A percentile compares a stretch with the other conserved stretches of the same genome.
Conservation (phyloP, 495 filamentous ascomycete genomes). For the Penicillium coprophilum region DNA sequence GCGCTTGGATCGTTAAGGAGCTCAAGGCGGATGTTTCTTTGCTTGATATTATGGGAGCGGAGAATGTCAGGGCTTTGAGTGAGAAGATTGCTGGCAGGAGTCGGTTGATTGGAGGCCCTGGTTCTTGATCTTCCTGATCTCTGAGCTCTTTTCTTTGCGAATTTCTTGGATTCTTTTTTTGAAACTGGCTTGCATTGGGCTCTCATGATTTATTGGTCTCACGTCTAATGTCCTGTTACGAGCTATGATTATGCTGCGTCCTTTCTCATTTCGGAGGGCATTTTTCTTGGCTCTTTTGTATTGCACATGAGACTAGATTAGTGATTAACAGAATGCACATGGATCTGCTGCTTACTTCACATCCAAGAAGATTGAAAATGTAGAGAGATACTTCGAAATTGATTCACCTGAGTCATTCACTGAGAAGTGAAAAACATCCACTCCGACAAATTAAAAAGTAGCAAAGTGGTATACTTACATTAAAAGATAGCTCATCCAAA, state of each 20-base stretch:
- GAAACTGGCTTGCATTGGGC: not conserved
- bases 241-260: not conserved
- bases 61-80: constrained; percentile 27
- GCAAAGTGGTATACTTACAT: not conserved
- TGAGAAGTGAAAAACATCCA: not conserved
- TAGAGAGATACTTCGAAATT: not conserved
- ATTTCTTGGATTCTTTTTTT: not conserved
- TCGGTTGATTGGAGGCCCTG: constrained; percentile 4
- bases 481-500: not conserved
- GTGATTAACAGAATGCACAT: not conserved
- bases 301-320: not conserved
- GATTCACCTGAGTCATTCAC: not conserved
- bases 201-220: not conserved
- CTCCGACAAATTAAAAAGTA: not conserved
- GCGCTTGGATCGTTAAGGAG: constrained; percentile 42
- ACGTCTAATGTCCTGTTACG: not conserved
- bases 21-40: constrained; percentile 40
- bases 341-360: not conserved
- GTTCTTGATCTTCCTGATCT: constrained; percentile 2
- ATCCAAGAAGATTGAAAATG: not conserved
- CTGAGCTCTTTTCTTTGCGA: not conserved
- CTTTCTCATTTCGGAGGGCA: not conserved
- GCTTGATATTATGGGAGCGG: constrained; percentile 40
- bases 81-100: constrained; percentile 23
- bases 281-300: not conserved